These are phyloP conservation scores for Alternaria rosae DNA, from an alignment of 2,329 filamentous ascomycete genomes.

Conservation along the genomic window DNA sequence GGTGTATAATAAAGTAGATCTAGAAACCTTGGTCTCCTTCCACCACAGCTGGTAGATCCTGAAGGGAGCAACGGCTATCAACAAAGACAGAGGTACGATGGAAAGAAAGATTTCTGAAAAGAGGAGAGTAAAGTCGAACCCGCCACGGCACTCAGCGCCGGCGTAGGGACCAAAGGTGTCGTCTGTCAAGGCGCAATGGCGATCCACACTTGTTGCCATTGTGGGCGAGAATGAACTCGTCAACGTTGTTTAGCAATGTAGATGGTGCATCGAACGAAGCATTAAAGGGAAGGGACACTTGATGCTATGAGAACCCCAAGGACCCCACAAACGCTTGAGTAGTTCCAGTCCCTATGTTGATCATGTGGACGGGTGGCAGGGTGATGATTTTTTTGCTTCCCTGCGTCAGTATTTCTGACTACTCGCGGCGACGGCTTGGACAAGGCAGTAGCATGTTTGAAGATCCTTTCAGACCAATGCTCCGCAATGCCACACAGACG, in stretches of 20 bases:
- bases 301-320: conserved; percentile 22
- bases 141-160: conserved; percentile 40
- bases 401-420: conserved; percentile 23
- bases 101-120: conserved; percentile 48
- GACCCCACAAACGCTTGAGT: conserved; percentile 20
- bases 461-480: conserved; percentile 14
- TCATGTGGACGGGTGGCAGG: conserved; percentile 32
- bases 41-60: conserved; percentile 39
- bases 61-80: conserved; percentile 39
- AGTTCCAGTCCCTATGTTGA: conserved; percentile 17
- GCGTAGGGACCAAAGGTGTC: conserved; percentile 45
- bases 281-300: conserved; percentile 22
- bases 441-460: conserved; percentile 8
- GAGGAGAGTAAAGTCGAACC: conserved; percentile 50
- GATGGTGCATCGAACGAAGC: conserved; percentile 30
- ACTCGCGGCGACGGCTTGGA: conserved; percentile 19
- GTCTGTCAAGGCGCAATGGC: conserved; percentile 35
- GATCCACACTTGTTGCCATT: conserved; percentile 32
- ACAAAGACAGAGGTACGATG: conserved; percentile 38
- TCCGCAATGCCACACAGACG: conserved; percentile 17
- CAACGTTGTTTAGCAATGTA: conserved; percentile 21
- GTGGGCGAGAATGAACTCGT: conserved; percentile 23
- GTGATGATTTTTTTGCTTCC: conserved; percentile 18
- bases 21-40: conserved; percentile 33
- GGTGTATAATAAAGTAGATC: conserved; percentile 27